A percentile compares a stretch with the other conserved stretches of the same genome.
Evolutionary conservation across 2,329 filamentous ascomycete genomes (phyloP).

Genomic region (Monilinia vaccinii-corymbosi): DNA sequence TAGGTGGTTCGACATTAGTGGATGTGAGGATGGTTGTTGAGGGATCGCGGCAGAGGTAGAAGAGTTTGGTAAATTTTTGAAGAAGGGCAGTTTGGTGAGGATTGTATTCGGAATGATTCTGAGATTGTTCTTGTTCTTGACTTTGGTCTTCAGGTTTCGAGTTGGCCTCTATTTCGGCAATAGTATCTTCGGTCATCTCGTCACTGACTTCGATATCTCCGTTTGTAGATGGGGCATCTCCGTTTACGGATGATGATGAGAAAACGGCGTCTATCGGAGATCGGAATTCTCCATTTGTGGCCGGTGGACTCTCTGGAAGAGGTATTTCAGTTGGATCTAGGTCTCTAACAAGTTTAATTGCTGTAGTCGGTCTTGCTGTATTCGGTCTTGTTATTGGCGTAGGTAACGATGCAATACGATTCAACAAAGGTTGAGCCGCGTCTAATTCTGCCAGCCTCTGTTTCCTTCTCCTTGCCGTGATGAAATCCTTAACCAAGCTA

Average conservation of each 20-base stretch:
- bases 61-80: slow-evolving; percentile 30
- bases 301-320: background rate
- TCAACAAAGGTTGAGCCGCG: slow-evolving; percentile 57
- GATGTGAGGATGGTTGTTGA: slow-evolving; percentile 44
- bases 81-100: slow-evolving; percentile 28
- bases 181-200: slow-evolving; percentile 20
- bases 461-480: slow-evolving; percentile 64
- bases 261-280: background rate
- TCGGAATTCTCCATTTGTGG: slow-evolving; percentile 8
- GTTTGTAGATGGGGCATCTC: background rate
- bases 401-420: slow-evolving; percentile 38
- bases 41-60: slow-evolving; percentile 28
- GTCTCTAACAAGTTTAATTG: background rate
- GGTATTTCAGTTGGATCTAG: background rate
- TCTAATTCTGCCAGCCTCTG: slow-evolving; percentile 72
- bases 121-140: slow-evolving; percentile 28
- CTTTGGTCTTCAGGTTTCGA: slow-evolving; percentile 1
- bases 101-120: background rate
- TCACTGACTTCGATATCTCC: slow-evolving; percentile 13
- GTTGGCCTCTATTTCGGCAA: slow-evolving; percentile 7
- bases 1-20: slow-evolving; percentile 58
- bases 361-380: background rate
- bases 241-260: slow-evolving; percentile 6
- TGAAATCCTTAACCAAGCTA: slow-evolving; percentile 82
- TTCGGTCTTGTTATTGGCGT: background rate